Evolutionary conservation across 139 green algal species (phyloP), one percentile per base, ranked within the genome.

Genomic region (Nannochloris sp.): DNA sequence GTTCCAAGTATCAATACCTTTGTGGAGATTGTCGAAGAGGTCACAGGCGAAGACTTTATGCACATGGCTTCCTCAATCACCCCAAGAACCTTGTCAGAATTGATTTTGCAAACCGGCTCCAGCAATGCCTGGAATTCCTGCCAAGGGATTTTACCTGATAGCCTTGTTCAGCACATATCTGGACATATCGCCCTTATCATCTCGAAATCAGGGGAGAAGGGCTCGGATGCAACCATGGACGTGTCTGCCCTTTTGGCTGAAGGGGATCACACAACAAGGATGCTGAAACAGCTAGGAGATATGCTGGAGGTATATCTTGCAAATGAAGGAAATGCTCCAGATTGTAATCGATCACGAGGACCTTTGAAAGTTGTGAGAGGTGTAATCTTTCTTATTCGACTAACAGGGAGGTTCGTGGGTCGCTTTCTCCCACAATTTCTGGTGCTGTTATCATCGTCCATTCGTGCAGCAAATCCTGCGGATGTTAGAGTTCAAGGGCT

Each of bases 231-330:
- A 25, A 40, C 59, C 25, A 60, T 66, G 20, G 48, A 56, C 0
- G 58, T 77, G 23, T 65, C 69, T 3, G 57, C 72, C 9, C 66
- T 74, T 26, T 59, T 80, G 13, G 68, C 71, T 58, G 76, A 76
- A 14, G 59, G 68, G 0, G 78, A 85, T 64, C 68, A 79, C 56
- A 68, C 80, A 4, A 84, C 75, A 6, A 59, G 72, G 28, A 81
- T 73, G 36, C 69, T 85, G 13, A 85, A 85, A 51, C 56, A 69
- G n/a, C 76, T 74, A 48, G 75, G 75, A 1, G 78, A 85, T 59
- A 14, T 14, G 3, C 59, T 83, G 68, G 69, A 84, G 17, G 30
- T 16, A 10, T 56, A 40, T 23, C 61, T 72, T 53, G 55, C 46
- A 10, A 40, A 30, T 2, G 37, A 36, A 4, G 5, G 17, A 13